Conservation (phyloP, 352 stramenopile species). For the Phytophthora agathidicida region DNA sequence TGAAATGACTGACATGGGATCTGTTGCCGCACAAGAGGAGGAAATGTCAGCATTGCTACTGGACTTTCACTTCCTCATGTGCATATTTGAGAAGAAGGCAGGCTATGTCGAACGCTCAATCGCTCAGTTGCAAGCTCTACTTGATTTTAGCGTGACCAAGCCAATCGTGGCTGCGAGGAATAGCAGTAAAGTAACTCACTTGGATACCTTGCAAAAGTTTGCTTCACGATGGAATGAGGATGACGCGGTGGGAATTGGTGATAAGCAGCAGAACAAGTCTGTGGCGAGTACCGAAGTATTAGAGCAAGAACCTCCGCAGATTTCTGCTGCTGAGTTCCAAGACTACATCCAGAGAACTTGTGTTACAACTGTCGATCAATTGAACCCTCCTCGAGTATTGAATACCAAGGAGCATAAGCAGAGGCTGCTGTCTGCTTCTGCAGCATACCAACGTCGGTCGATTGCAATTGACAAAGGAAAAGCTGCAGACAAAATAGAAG, state of each 20-base stretch:
- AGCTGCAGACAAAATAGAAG: not conserved
- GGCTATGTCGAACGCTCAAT: constrained; percentile 71
- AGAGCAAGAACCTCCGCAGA: constrained; percentile 6
- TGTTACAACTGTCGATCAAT: constrained; percentile 14
- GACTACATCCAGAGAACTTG: constrained; percentile 24
- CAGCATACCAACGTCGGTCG: constrained; percentile 23
- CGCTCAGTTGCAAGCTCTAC: constrained; percentile 66
- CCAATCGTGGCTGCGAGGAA: not conserved
- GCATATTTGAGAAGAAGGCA: constrained; percentile 53
- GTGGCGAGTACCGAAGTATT: not conserved
- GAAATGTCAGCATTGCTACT: constrained; percentile 37
- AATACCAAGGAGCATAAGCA: constrained; percentile 41
- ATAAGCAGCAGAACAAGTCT: constrained; percentile 9
- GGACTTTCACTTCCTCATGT: constrained; percentile 59
- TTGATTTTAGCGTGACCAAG: constrained; percentile 54
- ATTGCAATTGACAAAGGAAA: not conserved
- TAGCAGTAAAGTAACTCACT: constrained; percentile 17
- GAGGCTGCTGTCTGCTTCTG: constrained; percentile 43
- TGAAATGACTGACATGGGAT: not conserved
- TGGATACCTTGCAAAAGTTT: constrained; percentile 39
- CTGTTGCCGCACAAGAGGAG: not conserved
- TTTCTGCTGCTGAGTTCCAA: constrained; percentile 15
- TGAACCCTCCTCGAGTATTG: constrained; percentile 46
- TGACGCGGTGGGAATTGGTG: constrained; percentile 29
- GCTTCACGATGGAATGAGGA: constrained; percentile 38